A percentile compares a stretch with the other conserved stretches of the same genome.
Conservation (phyloP, 306 rosid species). For the Prunus armeniaca region DNA sequence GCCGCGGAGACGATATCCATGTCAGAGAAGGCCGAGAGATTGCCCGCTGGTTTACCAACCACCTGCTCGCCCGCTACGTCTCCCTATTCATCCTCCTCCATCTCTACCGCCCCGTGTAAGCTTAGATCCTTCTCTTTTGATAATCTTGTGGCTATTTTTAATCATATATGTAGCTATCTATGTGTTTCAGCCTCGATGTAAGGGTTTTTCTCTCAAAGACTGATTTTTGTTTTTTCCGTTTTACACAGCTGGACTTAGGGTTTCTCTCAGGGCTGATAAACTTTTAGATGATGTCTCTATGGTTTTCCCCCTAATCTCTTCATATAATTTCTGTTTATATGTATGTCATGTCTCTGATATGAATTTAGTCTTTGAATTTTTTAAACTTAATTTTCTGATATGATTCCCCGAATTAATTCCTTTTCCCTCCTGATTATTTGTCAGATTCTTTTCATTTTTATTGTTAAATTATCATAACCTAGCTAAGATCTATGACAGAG, state of each 20-base stretch:
- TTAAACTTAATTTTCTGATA: neutral
- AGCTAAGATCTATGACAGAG: too few species aligned
- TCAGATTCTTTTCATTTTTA: neutral
- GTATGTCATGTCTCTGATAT: neutral
- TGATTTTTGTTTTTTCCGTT: neutral
- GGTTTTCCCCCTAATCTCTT: too few species aligned
- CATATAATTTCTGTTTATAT: too few species aligned
- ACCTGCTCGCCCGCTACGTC: neutral
- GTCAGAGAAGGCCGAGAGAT: neutral
- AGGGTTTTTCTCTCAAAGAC: neutral
- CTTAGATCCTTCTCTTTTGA: neutral
- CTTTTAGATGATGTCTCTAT: neutral
- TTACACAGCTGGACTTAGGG: neutral
- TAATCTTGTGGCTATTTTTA: neutral
- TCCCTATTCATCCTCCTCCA: slow-evolving; percentile 6
- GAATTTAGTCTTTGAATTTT: neutral
- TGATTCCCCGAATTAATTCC: neutral
- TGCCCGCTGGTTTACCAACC: neutral
- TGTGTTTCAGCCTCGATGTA: neutral
- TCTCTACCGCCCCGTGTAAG: slow-evolving; percentile 14
- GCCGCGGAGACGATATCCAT: neutral
- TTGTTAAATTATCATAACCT: neutral
- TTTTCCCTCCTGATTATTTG: neutral
- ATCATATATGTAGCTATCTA: neutral
- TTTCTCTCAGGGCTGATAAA: neutral